phyloP scores from a whole-genome alignment of 257 asterid species.

The Solanum lycopersicoides region DNA sequence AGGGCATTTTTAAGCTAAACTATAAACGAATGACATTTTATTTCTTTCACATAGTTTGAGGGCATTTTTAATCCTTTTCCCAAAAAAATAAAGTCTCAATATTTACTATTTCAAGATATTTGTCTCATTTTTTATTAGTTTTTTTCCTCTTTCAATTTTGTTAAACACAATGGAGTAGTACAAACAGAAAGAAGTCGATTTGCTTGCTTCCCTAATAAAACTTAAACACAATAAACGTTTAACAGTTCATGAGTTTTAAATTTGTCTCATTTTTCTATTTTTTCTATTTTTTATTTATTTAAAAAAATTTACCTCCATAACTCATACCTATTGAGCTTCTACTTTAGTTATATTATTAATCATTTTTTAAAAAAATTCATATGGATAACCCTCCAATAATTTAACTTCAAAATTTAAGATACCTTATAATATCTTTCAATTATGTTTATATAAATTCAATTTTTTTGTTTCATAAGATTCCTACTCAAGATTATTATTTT shows the following conservation, averaged over 20 bases:
- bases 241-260: background rate
- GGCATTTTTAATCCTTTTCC: background rate
- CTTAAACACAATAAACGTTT: background rate
- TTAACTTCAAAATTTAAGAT: background rate
- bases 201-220: background rate
- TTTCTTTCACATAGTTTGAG: background rate
- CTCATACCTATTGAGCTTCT: background rate
- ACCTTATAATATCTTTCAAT: background rate
- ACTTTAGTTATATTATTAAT: background rate
- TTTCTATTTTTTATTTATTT: no score
- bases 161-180: background rate
- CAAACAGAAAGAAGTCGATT: background rate
- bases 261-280: background rate
- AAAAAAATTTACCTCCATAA: background rate
- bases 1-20: no score
- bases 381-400: background rate
- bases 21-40: background rate
- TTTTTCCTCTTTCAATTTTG: background rate
- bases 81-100: no score
- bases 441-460: no score
- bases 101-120: background rate
- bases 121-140: background rate
- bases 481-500: no score
- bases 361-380: no score
- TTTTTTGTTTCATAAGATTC: no score